Percentiles rank a stretch among this genome's conserved stretches.
These are phyloP conservation scores for Trametes meyenii DNA, from an alignment of 768 basidiomycete genomes.

Conservation along the genomic window DNA sequence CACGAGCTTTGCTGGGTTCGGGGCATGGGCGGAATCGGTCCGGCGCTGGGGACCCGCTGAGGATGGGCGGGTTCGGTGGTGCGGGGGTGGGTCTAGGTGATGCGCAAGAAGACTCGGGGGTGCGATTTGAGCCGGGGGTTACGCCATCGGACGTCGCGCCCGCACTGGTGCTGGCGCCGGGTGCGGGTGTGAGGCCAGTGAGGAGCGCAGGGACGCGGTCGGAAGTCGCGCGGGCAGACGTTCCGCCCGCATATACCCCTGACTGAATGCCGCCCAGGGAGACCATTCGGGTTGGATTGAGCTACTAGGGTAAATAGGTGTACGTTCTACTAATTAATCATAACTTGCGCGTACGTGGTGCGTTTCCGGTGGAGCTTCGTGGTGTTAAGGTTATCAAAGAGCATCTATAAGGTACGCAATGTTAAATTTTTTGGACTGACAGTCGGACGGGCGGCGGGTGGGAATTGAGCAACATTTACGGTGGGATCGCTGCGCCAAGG, in stretches of 20 bases:
- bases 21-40: too few species aligned
- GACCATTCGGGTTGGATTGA: neutral
- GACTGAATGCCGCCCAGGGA: slow-evolving; percentile 1
- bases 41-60: too few species aligned
- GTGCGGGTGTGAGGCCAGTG: neutral
- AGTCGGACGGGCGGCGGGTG: too few species aligned
- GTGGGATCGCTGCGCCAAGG: too few species aligned
- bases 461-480: too few species aligned
- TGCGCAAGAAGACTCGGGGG: slow-evolving; percentile 13
- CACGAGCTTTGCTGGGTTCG: too few species aligned
- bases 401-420: neutral
- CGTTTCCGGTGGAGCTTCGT: neutral
- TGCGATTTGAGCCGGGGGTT: slow-evolving; percentile 9
- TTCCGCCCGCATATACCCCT: slow-evolving; percentile 15
- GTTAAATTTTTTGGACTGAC: too few species aligned
- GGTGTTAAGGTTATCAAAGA: neutral
- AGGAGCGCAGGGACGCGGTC: slow-evolving; percentile 9
- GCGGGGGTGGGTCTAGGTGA: neutral
- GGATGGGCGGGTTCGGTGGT: too few species aligned
- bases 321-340: too few species aligned
- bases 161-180: slow-evolving; percentile 6
- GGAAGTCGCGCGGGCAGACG: slow-evolving; percentile 14
- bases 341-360: too few species aligned
- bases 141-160: slow-evolving; percentile 17
- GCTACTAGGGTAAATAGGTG: too few species aligned